Evolutionary conservation across 169 alveolate genomes (phyloP), one percentile per base, ranked within the genome.

Genomic region (Babesia divergens): DNA sequence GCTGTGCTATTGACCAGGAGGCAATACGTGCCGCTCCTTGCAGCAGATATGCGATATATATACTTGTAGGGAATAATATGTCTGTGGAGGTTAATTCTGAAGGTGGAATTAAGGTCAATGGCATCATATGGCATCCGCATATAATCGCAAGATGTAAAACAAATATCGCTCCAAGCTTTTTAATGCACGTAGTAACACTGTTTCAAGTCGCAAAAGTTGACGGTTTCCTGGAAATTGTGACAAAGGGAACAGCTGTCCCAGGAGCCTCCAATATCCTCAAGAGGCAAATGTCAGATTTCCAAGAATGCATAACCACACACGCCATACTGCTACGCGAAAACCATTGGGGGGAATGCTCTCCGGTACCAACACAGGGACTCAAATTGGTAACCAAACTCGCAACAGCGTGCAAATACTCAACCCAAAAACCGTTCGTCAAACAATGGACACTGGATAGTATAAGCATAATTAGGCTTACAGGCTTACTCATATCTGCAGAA

Each of bases 31-130:
- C n/a, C n/a, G n/a, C n/a, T n/a, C n/a, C 47, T 13, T 62, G 72
- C 22, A 24, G 9, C 18, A 3, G 59, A 28, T 31, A 62, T 24
- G 14, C 16, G 2, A 38, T 62, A 28, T n/a, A n/a, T 3, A n/a
- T 62, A 9, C 38, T 32, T 1, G 24, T 44, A 6, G 47, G 18
- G n/a, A 62, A n/a, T 4, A 22, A 11, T 35, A 22, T 13, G 28
- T 44, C 3, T 24, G 76, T 40, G 20, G 18, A 54, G 3, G n/a
- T 77, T 22, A 29, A 29, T 34, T 77, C 86, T n/a, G 59, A 66
- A 32, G 82, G 86, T 8, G 65, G 69, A 0, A 22, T 77, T 11
- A 66, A 77, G 37, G 26, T 77, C 1, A 68, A 77, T 29, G 82
- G 86, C n/a, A 56, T 46, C 20, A 31, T 77, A 14, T 44, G 71